Percentiles rank a stretch among this genome's conserved stretches.
Conservation (phyloP, 2,329 filamentous ascomycete genomes). For the Stagonosporopsis chrysanthemi region DNA sequence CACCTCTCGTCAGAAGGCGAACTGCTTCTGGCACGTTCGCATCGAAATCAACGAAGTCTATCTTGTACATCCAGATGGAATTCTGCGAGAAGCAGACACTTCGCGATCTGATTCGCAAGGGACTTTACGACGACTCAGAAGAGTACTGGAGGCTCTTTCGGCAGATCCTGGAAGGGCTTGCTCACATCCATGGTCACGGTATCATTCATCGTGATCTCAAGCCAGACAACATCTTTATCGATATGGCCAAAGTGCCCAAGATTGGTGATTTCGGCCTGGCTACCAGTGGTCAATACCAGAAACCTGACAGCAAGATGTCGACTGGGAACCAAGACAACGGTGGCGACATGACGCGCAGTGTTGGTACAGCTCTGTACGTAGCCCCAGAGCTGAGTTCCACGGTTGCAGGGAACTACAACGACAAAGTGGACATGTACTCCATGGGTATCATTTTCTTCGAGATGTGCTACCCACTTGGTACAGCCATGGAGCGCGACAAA, state of each 20-base stretch:
- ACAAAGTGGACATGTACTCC: slow-evolving; percentile 99
- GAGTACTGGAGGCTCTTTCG: slow-evolving; percentile 91
- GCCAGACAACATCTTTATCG: slow-evolving; percentile 97
- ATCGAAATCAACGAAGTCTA: slow-evolving; percentile 66
- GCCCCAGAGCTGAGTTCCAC: slow-evolving; percentile 87
- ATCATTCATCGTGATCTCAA: slow-evolving; percentile 97
- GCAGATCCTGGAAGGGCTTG: slow-evolving; percentile 87
- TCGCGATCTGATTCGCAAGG: slow-evolving; percentile 82
- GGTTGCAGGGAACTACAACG: slow-evolving; percentile 79
- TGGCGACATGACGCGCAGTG: slow-evolving; percentile 72
- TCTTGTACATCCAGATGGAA: slow-evolving; percentile 98
- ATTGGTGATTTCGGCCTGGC: slow-evolving; percentile 97
- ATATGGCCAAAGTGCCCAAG: slow-evolving; percentile 86
- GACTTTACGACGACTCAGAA: slow-evolving; percentile 74
- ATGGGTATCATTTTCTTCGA: slow-evolving; percentile 98
- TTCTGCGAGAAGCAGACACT: slow-evolving; percentile 95
- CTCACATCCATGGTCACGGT: slow-evolving; percentile 86
- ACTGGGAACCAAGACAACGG: slow-evolving; percentile 49
- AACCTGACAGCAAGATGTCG: slow-evolving; percentile 59
- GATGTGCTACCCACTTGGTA: slow-evolving; percentile 77
- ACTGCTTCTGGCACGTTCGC: slow-evolving; percentile 57
- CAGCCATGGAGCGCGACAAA: slow-evolving; percentile 68
- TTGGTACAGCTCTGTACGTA: slow-evolving; percentile 87
- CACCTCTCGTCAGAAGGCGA: slow-evolving; percentile 47
- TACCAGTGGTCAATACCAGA: slow-evolving; percentile 80